Base-by-base conservation (phyloP, 164 flowering plant genomes). In the Aristolochia fimbriata region DNA sequence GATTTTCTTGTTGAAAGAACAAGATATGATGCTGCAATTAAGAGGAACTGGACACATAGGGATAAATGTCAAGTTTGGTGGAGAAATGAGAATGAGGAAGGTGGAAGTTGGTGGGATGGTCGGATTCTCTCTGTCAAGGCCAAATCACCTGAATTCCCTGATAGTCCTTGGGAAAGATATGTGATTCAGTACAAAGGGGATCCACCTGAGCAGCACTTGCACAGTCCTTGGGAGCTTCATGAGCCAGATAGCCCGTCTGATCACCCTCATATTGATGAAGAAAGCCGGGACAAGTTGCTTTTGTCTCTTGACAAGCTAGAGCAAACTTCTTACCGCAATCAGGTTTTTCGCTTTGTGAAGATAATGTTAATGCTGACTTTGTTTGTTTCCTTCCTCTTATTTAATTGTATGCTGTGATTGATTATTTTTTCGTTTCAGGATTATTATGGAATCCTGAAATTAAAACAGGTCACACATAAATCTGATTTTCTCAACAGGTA, bases 131-230 rank as follows among this genome's bases (percentile, higher is more conserved):
- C 69, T 31, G 83, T 79, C 17, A 78, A 81, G 62, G 71, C 93
- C 56, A 87, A 85, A 72, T 83, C 80, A 58, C 37, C 68, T 4
- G 93, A 94, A 17, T 91, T 80, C 68, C 96, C 88, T 10, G 96
- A 94, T 50, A 91, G 97, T 68, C 99, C 99, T 15, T 94, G 99
- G 99, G 99, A 94, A 72, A 88, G 80, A 58, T 94, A 70, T 66
- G 57, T 55, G 45, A 71, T 94, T 51, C 78, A 51, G 52, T 94
- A 94, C 79, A 84, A 72, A 76, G 74, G 78, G 68, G 95, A 88
- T 57, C 73, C 83, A 20, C 48, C 73, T 8, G 81, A 74, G 43
- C 64, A 66, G 10, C 83, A 78, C 70, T 67, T 31, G 1, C 99
- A 94, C 62, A 83, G 96, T 68, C 93, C 99, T 46, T 94, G 99